Base-by-base conservation (phyloP, 768 basidiomycete species). In the Peribolospora baueri region DNA sequence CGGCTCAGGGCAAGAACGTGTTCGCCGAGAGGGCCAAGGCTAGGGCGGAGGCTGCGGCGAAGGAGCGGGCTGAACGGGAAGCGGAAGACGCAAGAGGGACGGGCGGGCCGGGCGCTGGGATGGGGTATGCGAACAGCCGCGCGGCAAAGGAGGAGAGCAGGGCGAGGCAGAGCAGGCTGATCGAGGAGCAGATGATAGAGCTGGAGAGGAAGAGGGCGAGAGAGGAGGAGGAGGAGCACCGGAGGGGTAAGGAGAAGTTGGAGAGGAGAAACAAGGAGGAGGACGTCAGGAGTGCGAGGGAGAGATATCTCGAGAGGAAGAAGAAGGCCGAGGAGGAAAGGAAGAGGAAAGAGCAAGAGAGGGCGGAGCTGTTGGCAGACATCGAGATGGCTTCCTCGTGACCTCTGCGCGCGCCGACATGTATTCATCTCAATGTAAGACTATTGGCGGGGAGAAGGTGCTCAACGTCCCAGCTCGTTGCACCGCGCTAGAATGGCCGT, bases 251-350 rank as follows among this genome's bases (percentile, higher is more conserved):
- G 58, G 61, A 63, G 60, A 62, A 60, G 57, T 50, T 84, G 37
- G 71, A 75, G 53, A 82, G 78, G 65, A 74, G 85, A 57, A 91
- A 90, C 64, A 79, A 74, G 38, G 79, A 82, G 43, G 67, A 67
- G n/a, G 76, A 78, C 53, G 75, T 90, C 43, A 73, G 79, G 66
- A 79, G 74, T 64, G 84, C 84, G 10, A 75, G 74, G 53, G 75
- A 79, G 57, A 74, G 85, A 53, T 87, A 82, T 63, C 63, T 82
- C 50, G 77, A 79, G 64, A 71, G 88, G 62, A 93, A 93, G 70
- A 76, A 81, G 51, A 76, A 75, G 65, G 81, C 75, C 62, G 57
- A 85, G 63, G 83, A 85, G 61, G 67, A 72, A 52, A 56, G 63
- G 54, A 56, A 61, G 59, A 53, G 54, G 41, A 54, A 52, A 13